phyloP scores from a whole-genome alignment of 768 basidiomycete genomes.

The Mycena haematopus region DNA sequence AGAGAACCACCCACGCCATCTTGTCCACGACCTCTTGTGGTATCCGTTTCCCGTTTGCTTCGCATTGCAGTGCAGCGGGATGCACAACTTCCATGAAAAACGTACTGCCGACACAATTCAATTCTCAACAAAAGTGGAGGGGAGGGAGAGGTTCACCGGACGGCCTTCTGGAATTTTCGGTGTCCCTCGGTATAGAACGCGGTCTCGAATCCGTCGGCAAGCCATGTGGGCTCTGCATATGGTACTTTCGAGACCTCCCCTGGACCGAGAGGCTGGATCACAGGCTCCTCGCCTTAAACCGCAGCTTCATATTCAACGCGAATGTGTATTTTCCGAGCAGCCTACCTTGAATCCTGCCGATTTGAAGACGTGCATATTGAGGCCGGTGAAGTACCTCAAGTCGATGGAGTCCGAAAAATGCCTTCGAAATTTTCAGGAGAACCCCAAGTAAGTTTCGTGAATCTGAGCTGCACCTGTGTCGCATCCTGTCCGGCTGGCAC shows the following conservation, averaged over 20 bases:
- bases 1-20: slow-evolving; percentile 64
- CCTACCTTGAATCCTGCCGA: slow-evolving; percentile 59
- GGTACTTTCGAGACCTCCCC: slow-evolving; percentile 80
- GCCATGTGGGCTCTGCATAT: slow-evolving; percentile 88
- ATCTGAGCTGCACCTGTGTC: slow-evolving; percentile 53
- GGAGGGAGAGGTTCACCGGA: slow-evolving; percentile 69
- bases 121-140: slow-evolving; percentile 24
- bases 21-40: slow-evolving; percentile 86
- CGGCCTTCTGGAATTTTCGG: slow-evolving; percentile 72
- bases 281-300: slow-evolving; percentile 62
- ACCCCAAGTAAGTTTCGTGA: neutral
- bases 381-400: slow-evolving; percentile 79
- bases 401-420: slow-evolving; percentile 85
- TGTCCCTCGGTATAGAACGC: slow-evolving; percentile 85
- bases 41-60: slow-evolving; percentile 87
- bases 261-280: slow-evolving; percentile 57
- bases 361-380: slow-evolving; percentile 73
- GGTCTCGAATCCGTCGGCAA: slow-evolving; percentile 66
- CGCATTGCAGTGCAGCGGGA: slow-evolving; percentile 49
- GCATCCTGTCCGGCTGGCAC: slow-evolving; percentile 70
- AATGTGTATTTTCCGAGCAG: neutral
- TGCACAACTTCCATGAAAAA: slow-evolving; percentile 25
- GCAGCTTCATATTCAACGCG: slow-evolving; percentile 8
- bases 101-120: slow-evolving; percentile 8
- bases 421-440: neutral